phyloP scores from a whole-genome alignment of 2,329 filamentous ascomycete genomes.

The Hortaea werneckii region DNA sequence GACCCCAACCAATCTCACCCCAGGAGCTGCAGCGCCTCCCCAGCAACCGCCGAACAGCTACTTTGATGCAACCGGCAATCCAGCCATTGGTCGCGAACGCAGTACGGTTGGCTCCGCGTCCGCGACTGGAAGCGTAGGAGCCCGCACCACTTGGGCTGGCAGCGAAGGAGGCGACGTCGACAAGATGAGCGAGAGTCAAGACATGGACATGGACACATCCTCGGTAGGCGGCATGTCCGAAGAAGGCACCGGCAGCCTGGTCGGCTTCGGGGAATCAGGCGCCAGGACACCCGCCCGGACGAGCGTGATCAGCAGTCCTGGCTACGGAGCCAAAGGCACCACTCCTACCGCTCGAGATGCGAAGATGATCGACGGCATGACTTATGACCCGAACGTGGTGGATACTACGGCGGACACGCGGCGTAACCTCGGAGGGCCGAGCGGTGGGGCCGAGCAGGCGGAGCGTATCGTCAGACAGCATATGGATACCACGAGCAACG shows the following conservation, averaged over 20 bases:
- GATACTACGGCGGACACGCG: constrained; percentile 28
- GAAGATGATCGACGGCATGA: constrained; percentile 36
- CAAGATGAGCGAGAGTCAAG: constrained; percentile 52
- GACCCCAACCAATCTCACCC: constrained; percentile 31
- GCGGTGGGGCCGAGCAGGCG: constrained; percentile 43
- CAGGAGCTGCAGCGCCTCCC: constrained; percentile 37
- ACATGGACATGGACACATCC: constrained; percentile 39
- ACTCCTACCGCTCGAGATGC: constrained; percentile 29
- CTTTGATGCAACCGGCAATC: constrained; percentile 66
- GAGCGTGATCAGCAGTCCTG: constrained; percentile 71
- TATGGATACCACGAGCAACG: constrained; percentile 35
- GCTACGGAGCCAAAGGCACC: constrained; percentile 17
- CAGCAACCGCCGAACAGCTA: constrained; percentile 48
- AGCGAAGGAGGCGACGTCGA: constrained; percentile 54
- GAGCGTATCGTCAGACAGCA: constrained; percentile 55
- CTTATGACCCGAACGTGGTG: constrained; percentile 31
- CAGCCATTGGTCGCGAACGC: constrained; percentile 57
- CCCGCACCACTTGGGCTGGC: constrained; percentile 58
- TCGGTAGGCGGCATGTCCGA: constrained; percentile 75
- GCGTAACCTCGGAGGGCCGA: constrained; percentile 5
- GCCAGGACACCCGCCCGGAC: constrained; percentile 48
- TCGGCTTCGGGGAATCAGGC: constrained; percentile 77
- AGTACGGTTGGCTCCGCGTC: constrained; percentile 87
- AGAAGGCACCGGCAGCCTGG: constrained; percentile 71
- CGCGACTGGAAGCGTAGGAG: constrained; percentile 69